These are phyloP conservation scores for Hyaloscypha finlandica DNA, from an alignment of 495 filamentous ascomycete species.

Conservation along the genomic window DNA sequence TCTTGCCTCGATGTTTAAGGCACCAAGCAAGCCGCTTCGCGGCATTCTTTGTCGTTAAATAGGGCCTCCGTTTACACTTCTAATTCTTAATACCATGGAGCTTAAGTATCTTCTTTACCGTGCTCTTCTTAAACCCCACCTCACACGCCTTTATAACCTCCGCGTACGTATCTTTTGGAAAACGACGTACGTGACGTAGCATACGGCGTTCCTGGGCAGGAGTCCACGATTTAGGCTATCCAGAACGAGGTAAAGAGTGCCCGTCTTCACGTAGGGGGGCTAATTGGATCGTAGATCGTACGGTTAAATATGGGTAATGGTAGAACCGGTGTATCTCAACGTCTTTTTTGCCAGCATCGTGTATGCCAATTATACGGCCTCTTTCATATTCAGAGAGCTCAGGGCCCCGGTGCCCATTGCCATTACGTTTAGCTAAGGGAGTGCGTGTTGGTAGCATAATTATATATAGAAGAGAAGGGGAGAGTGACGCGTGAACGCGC, in stretches of 20 bases:
- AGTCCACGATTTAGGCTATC: neutral
- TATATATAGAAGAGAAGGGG: neutral
- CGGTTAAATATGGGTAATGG: too few relatives aligned
- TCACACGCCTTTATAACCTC: neutral
- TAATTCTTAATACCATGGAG: neutral
- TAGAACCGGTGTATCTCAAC: too few relatives aligned
- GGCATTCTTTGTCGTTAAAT: neutral
- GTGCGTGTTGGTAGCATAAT: constrained; percentile 4
- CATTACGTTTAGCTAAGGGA: neutral
- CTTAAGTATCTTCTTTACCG: neutral
- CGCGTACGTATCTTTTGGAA: neutral
- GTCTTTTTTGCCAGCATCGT: too few relatives aligned
- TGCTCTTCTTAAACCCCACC: neutral
- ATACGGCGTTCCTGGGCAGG: neutral
- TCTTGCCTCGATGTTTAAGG: neutral
- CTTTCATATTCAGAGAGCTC: neutral
- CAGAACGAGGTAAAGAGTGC: neutral
- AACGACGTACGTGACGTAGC: neutral
- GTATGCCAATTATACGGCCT: neutral
- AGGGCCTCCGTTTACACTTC: neutral
- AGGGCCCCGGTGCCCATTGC: neutral
- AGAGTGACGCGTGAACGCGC: too few relatives aligned
- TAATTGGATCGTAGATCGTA: neutral
- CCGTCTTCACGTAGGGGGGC: neutral
- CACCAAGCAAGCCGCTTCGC: neutral